These are phyloP conservation scores for Ogataea angusta DNA, from an alignment of 805 yeast genomes.

Conservation along the genomic window DNA sequence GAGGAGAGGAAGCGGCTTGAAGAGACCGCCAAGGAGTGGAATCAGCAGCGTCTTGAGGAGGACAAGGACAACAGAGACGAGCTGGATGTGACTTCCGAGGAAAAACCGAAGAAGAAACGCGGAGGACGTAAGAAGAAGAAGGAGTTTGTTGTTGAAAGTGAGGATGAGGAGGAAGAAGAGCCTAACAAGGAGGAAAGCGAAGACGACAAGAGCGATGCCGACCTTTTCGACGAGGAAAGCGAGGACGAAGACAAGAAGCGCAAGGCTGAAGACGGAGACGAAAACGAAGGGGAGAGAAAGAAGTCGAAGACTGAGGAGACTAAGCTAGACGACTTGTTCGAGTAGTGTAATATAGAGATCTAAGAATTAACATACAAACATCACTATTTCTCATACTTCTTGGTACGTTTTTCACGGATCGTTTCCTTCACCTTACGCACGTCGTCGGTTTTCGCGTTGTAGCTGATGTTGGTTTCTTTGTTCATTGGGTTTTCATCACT, in stretches of 20 bases:
- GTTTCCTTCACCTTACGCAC: slow-evolving; percentile 37
- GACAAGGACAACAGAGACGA: slow-evolving; percentile 35
- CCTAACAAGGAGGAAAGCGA: slow-evolving; percentile 12
- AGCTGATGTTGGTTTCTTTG: slow-evolving; percentile 60
- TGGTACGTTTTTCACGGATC: slow-evolving; percentile 31
- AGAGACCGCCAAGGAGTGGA: slow-evolving; percentile 57
- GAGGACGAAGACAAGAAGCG: slow-evolving; percentile 25
- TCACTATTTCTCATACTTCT: slow-evolving; percentile 29
- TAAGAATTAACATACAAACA: slow-evolving; percentile 3
- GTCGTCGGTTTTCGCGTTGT: slow-evolving; percentile 58
- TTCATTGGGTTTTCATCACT: slow-evolving; percentile 82
- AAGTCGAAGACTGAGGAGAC: slow-evolving; percentile 21
- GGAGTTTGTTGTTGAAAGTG: slow-evolving; percentile 30
- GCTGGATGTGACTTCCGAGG: slow-evolving; percentile 34
- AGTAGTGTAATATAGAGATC: slow-evolving; percentile 8
- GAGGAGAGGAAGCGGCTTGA: slow-evolving; percentile 49
- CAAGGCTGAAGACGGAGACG: slow-evolving; percentile 9
- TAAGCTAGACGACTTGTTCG: slow-evolving; percentile 23
- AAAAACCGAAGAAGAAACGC: slow-evolving; percentile 30
- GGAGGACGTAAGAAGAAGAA: slow-evolving; percentile 21
- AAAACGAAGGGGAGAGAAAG: slow-evolving; percentile 14
- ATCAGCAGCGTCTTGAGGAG: slow-evolving; percentile 37
- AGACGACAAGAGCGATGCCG: slow-evolving; percentile 10
- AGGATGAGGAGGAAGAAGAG: slow-evolving; percentile 27
- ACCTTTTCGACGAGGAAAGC: slow-evolving; percentile 24